phyloP scores from a whole-genome alignment of 352 stramenopile species.

The Saprolegnia parasitica region DNA sequence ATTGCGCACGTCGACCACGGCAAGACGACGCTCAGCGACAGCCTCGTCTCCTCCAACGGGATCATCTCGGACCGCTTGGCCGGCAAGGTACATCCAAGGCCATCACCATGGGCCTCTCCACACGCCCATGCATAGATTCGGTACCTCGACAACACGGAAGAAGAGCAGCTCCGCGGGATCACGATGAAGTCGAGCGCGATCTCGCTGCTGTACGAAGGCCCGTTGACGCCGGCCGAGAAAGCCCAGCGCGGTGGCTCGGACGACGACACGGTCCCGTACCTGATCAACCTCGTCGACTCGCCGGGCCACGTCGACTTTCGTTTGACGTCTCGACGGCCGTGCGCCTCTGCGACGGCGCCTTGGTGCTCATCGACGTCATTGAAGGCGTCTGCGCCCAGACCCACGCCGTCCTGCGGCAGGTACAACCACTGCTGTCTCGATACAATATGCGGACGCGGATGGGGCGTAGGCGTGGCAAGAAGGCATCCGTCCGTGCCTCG shows the following conservation, averaged over 20 bases:
- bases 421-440: too few relatives aligned
- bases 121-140: conserved; percentile 55
- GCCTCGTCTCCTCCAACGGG: conserved; percentile 93
- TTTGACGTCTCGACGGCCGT: conserved; percentile 95
- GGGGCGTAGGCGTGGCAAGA: conserved; percentile 78
- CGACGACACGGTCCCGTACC: conserved; percentile 51
- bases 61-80: conserved; percentile 96
- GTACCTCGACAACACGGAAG: conserved; percentile 93
- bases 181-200: conserved; percentile 97
- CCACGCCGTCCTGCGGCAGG: conserved; percentile 89
- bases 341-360: conserved; percentile 89
- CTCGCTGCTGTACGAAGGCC: conserved; percentile 82
- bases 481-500: conserved; percentile 90
- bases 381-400: conserved; percentile 96
- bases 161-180: conserved; percentile 94
- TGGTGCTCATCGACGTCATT: conserved; percentile 95
- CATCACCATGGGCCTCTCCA: neutral
- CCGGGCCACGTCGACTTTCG: conserved; percentile 95
- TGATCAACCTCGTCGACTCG: conserved; percentile 95
- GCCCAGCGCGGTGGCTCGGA: conserved; percentile 9
- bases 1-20: conserved; percentile 94
- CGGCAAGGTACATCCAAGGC: conserved; percentile 60
- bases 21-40: conserved; percentile 91
- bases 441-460: too few relatives aligned
- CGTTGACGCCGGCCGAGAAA: conserved; percentile 22